Evolutionary conservation across 108 stramenopile genomes (phyloP).

Genomic region (Epithemia pelagica): DNA sequence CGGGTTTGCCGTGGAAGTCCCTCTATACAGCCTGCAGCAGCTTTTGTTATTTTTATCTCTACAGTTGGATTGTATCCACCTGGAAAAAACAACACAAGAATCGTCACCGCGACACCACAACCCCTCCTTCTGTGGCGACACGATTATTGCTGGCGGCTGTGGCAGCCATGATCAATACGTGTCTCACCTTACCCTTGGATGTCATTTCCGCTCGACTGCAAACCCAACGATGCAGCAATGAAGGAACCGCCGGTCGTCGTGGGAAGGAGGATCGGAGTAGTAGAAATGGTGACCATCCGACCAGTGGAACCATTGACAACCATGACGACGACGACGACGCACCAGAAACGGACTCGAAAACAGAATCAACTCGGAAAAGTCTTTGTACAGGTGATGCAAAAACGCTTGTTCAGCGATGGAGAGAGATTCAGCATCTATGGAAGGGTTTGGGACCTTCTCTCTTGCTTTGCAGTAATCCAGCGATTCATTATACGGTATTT

Average conservation of each 20-base stretch:
- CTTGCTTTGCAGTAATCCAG: conserved; percentile 85
- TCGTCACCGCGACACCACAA: not conserved
- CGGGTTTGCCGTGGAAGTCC: conserved; percentile 69
- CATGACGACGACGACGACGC: not conserved
- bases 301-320: not conserved
- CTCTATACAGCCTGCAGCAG: conserved; percentile 74
- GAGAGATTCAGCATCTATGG: conserved; percentile 43
- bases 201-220: conserved; percentile 73
- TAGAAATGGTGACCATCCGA: too few relatives aligned
- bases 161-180: conserved; percentile 79
- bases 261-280: too few relatives aligned
- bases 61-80: conserved; percentile 56
- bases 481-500: conserved; percentile 91
- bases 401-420: not conserved
- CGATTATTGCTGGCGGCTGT: conserved; percentile 76
- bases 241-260: not conserved
- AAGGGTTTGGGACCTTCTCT: conserved; percentile 84
- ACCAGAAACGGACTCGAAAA: not conserved
- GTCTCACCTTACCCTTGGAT: conserved; percentile 85
- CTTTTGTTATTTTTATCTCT: conserved; percentile 85
- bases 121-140: not conserved
- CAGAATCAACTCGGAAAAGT: not conserved
- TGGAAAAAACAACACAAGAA: conserved; percentile 18
- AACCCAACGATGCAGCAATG: conserved; percentile 12
- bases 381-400: not conserved